A percentile compares a stretch with the other conserved stretches of the same genome.
These are phyloP conservation scores for Chaetomium tenue DNA, from an alignment of 495 filamentous ascomycete species.

Conservation along the genomic window DNA sequence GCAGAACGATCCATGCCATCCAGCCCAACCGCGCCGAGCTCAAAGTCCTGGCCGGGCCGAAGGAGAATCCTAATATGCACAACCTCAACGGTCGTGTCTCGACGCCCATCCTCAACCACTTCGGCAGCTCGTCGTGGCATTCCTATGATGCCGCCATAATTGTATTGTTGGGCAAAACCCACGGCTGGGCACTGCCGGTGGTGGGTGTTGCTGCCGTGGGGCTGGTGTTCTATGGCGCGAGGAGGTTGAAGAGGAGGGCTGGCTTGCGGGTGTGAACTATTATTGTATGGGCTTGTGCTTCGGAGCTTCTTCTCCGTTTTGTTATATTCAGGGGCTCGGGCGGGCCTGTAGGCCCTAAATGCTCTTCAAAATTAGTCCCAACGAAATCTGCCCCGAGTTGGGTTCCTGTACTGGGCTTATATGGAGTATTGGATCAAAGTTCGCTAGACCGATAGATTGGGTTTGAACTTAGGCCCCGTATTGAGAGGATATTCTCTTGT, in stretches of 20 bases:
- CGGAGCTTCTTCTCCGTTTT: too few species aligned
- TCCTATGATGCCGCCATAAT: slow-evolving; percentile 43
- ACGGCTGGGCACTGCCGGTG: slow-evolving; percentile 16
- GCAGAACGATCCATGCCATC: slow-evolving; percentile 38
- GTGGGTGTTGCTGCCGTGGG: slow-evolving; percentile 11
- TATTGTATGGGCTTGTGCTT: too few species aligned
- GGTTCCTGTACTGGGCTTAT: too few species aligned
- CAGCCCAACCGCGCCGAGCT: slow-evolving; percentile 35
- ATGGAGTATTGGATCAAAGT: too few species aligned
- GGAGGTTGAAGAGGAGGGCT: slow-evolving; percentile 19
- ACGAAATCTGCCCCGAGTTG: too few species aligned
- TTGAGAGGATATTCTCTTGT: too few species aligned
- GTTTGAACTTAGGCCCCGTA: too few species aligned
- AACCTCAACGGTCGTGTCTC: slow-evolving; percentile 46
- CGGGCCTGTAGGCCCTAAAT: too few species aligned
- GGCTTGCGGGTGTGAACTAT: neutral
- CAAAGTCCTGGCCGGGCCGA: slow-evolving; percentile 42
- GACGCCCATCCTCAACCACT: slow-evolving; percentile 46
- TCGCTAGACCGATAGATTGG: too few species aligned
- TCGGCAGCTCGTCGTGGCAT: slow-evolving; percentile 50
- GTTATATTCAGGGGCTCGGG: too few species aligned
- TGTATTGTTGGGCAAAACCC: slow-evolving; percentile 26
- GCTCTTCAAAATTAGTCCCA: too few species aligned
- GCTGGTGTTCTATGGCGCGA: slow-evolving; percentile 17
- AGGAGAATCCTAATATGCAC: slow-evolving; percentile 33